Evolutionary conservation across 2,329 filamentous ascomycete species (phyloP).

Genomic region (Aulographum hederae): DNA sequence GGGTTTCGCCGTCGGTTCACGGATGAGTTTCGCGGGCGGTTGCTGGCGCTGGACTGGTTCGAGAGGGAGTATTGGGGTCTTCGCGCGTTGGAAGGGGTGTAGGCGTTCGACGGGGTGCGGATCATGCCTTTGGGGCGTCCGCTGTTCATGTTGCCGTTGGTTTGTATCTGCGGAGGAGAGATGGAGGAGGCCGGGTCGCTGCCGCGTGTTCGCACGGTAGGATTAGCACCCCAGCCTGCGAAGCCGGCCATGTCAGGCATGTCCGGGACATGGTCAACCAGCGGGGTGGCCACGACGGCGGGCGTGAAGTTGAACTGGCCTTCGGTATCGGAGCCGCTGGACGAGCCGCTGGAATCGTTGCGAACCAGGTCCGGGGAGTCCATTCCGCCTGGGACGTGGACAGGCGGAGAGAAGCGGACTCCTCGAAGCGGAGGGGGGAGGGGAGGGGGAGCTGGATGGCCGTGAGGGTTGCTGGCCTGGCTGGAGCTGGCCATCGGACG

Average conservation of each 20-base stretch:
- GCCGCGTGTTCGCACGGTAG: constrained; percentile 9
- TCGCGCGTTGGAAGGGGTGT: constrained; percentile 25
- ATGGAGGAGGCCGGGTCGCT: constrained; percentile 7
- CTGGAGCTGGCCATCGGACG: no score
- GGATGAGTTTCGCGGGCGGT: constrained; percentile 37
- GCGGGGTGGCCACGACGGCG: constrained; percentile 13
- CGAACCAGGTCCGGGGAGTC: no score
- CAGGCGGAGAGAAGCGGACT: no score
- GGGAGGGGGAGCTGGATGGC: no score
- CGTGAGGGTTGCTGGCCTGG: no score
- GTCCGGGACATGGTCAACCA: constrained; percentile 15
- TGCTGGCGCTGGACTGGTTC: constrained; percentile 24
- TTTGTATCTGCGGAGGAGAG: neutral
- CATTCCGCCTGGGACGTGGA: no score
- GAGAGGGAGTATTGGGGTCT: constrained; percentile 29
- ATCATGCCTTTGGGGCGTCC: constrained; percentile 6
- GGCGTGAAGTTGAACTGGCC: constrained; percentile 16
- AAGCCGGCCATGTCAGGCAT: constrained; percentile 11
- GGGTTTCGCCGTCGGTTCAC: constrained; percentile 43
- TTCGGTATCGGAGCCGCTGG: constrained; percentile 6
- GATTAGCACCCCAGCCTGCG: constrained; percentile 11
- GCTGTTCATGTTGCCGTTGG: neutral
- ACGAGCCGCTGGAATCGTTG: no score
- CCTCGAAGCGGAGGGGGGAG: no score
- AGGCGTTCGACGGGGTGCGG: constrained; percentile 30